Evolutionary conservation across 345 rosid species (phyloP), one percentile per base, ranked within the genome.

Genomic region (Corymbia maculata): DNA sequence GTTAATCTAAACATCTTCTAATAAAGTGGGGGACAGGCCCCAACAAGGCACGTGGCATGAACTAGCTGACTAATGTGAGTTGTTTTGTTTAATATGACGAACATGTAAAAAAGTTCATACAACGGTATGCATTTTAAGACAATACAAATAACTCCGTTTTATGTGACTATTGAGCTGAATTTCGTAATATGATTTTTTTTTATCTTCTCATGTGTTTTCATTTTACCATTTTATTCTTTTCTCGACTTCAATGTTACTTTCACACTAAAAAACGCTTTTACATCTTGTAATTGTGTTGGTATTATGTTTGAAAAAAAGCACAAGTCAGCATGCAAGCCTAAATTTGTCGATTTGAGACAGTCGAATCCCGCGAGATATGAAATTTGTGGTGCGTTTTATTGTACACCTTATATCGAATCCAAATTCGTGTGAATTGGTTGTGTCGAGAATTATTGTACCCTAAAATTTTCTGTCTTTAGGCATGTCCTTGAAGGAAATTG

Each of bases 301-400:
- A 36, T 66, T 24, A 17, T 42, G 14, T 19, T 36, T 0, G 4
- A 9, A 16, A 36, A 32, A 36, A 36, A 6, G 17, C 0, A 16
- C 4, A 6, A 12, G 4, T 4, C 7, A 10, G 36, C 49, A 17
- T 0, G 4, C 21, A 2, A 42, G 24, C 14, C 4, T 36, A 36
- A 17, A 36, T 19, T 4, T 17, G 26, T 70, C 4, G 5, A 17
- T 2, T 70, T 3, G 4, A 16, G 24, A 6, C 2, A 4, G 22
- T 3, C 6, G 26, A 36, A 17, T 36, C 5, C 1, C 1, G 7
- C 5, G 82, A 24, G 24, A 19, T 24, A 36, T 26, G 8, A 36
- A 75, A 75, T 42, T 36, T 0, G 28, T 19, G 21, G 32, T 8
- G 5, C 2, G 4, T 15, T 36, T 32, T 68, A 32, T 68, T 12